Percentiles rank a stretch among this genome's conserved stretches.
These are phyloP conservation scores for Stagonosporopsis cucurbitacearum DNA, from an alignment of 2,329 filamentous ascomycete genomes.

Conservation along the genomic window DNA sequence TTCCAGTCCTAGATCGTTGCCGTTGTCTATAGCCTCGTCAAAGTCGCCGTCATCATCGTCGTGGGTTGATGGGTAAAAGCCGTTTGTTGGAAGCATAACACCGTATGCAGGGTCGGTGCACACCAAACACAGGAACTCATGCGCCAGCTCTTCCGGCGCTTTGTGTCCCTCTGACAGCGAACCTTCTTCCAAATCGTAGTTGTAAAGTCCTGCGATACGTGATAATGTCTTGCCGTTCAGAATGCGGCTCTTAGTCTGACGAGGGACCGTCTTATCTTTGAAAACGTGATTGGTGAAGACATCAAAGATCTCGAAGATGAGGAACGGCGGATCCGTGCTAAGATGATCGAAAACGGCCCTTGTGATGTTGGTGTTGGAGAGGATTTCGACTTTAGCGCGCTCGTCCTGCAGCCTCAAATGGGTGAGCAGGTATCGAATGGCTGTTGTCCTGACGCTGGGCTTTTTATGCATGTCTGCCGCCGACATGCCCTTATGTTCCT, in stretches of 20 bases:
- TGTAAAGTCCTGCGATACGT: constrained; percentile 60
- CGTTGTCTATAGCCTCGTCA: constrained; percentile 54
- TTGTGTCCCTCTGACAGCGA: constrained; percentile 57
- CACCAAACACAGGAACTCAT: constrained; percentile 75
- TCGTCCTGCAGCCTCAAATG: constrained; percentile 79
- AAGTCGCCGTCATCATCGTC: constrained; percentile 60
- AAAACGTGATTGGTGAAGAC: constrained; percentile 74
- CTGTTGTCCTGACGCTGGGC: constrained; percentile 82
- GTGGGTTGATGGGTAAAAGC: constrained; percentile 80
- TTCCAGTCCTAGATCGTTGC: constrained; percentile 71
- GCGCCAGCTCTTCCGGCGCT: constrained; percentile 71
- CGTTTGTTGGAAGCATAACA: constrained; percentile 75
- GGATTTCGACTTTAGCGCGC: constrained; percentile 79
- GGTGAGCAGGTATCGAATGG: constrained; percentile 79
- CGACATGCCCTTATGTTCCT: constrained; percentile 55
- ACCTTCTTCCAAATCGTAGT: constrained; percentile 51
- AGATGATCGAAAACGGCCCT: constrained; percentile 77
- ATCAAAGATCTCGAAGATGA: constrained; percentile 77
- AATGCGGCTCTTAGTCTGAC: constrained; percentile 75
- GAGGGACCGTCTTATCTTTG: constrained; percentile 74
- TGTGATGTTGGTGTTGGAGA: constrained; percentile 75
- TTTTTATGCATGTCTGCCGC: constrained; percentile 69
- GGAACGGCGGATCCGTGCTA: constrained; percentile 75
- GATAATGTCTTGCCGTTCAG: constrained; percentile 77
- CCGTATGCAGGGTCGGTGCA: constrained; percentile 79